Base-by-base conservation (phyloP, 2,329 filamentous ascomycete genomes). In the Ophiognomonia clavigignenti-juglandacearum region DNA sequence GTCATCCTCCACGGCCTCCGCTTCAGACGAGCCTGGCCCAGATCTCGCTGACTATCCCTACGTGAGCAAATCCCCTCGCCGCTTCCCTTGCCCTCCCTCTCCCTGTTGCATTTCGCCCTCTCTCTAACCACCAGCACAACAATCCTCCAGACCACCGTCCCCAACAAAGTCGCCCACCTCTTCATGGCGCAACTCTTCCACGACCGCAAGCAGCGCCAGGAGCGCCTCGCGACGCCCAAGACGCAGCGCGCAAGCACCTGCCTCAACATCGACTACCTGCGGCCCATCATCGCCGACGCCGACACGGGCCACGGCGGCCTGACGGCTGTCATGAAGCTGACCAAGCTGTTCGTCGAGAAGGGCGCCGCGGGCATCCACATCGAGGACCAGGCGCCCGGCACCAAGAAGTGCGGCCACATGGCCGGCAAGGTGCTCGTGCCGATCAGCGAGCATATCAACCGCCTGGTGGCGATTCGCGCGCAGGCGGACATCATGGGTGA, bases 391-490 rank as follows among this genome's bases (percentile, higher is more conserved):
- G 92, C 93, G 4, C 92, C 93, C 3, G 93, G 93, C 45, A 97
- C 93, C 41, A 98, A 98, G 82, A 98, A 98, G 80, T 98, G 93
- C 67, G 93, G 93, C 54, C 93, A 97, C 73, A 97, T 97, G 93
- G 93, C 93, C 56, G 93, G 93, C 62, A 97, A 97, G 74, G 93
- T 97, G 36, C 77, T 98, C 51, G 93, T 98, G 43, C 93, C 93
- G 42, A 95, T 96, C 64, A 88, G 83, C 69, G 93, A 98, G 74
- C 93, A 98, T 74, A 96, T 97, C 73, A 97, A 96, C 75, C 86
- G 93, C 46, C 78, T 98, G 45, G 90, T 98, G 42, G 91, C 93
- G 58, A 97, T 98, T 66, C 86, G 93, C 51, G 92, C 93, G 4
- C 93, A 98, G 71, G 92, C 93, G 57, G 93, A 98, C 64, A 97